Base-by-base conservation (phyloP, 2,329 filamentous ascomycete species). In the Xylaria sp. region DNA sequence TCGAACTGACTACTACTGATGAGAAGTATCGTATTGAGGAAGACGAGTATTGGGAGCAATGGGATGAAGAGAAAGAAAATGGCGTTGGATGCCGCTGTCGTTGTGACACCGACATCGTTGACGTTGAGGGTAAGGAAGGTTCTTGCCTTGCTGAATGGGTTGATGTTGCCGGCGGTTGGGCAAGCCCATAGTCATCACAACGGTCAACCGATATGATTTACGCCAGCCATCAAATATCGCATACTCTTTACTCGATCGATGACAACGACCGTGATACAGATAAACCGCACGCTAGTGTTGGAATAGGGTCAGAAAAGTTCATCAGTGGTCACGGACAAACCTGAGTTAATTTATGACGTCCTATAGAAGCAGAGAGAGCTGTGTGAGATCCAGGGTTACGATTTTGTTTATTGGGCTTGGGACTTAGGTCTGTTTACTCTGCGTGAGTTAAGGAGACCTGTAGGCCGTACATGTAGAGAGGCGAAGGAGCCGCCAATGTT, bases 91-190 rank as follows among this genome's bases (percentile, higher is more conserved):
- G 96, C 82, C 90, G 96, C 75, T 99, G 96, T 84, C 90, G 92
- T 77, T 99, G 96, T 80, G 96, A 99, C 77, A 97, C 94, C 3
- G 96, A 99, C 77, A 96, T 98, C 77, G 93, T 95, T 59, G 96
- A 99, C 77, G 94, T 99, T 29, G 96, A 99, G 82, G 94, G 94
- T 79, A 99, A 98, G 81, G 92, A 97, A 78, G 96, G 96, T 68
- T 97, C 93, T 73, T 99, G 96, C 81, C 84, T 97, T 63, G 87
- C 93, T 10, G 94, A 99, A 81, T 99, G 96, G 96, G 96, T 99
- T 15, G 93, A 97, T 67, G 94, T 97, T 73, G 95, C 94, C 54
- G 96, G 96, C 73, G 96, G 96, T 66, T 99, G 94, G 93, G 89
- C 92, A 38, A 76, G 72, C 66, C 74, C 74, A 38, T 76, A 74